These are phyloP conservation scores for Ceriops tagal DNA, from an alignment of 345 rosid genomes.

Conservation along the genomic window DNA sequence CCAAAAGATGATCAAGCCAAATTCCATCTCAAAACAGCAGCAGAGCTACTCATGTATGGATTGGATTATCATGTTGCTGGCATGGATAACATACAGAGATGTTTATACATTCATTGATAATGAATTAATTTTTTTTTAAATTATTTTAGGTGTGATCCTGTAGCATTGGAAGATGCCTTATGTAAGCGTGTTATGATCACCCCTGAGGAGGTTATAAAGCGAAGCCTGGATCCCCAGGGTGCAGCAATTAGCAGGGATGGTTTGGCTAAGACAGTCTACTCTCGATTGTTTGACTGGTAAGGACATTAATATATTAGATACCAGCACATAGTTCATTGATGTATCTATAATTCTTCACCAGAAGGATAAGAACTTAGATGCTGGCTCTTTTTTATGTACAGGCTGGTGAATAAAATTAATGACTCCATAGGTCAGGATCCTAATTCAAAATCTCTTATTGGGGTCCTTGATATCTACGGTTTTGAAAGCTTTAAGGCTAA, in stretches of 20 bases:
- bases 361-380: not conserved
- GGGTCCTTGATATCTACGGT: constrained; percentile 90
- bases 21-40: constrained; percentile 71
- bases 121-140: not conserved
- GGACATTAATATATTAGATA: not conserved
- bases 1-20: constrained; percentile 73
- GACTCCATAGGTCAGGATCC: constrained; percentile 88
- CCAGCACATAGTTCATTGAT: not conserved
- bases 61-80: constrained; percentile 8
- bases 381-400: constrained; percentile 32
- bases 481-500: constrained; percentile 92
- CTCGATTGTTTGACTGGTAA: constrained; percentile 89
- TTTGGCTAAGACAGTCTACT: constrained; percentile 87
- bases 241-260: constrained; percentile 83
- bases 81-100: constrained; percentile 6
- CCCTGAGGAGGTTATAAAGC: constrained; percentile 91
- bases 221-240: constrained; percentile 87
- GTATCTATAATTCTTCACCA: not conserved
- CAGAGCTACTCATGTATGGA: constrained; percentile 80
- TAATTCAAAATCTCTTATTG: constrained; percentile 74
- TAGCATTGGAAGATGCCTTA: constrained; percentile 82
- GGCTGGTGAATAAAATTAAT: constrained; percentile 85
- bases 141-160: constrained; percentile 64
- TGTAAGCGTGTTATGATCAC: constrained; percentile 96
- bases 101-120: not conserved